Percentiles rank a stretch among this genome's conserved stretches.
phyloP scores from a whole-genome alignment of 441 rosid species.

The Metrosideros polymorpha region DNA sequence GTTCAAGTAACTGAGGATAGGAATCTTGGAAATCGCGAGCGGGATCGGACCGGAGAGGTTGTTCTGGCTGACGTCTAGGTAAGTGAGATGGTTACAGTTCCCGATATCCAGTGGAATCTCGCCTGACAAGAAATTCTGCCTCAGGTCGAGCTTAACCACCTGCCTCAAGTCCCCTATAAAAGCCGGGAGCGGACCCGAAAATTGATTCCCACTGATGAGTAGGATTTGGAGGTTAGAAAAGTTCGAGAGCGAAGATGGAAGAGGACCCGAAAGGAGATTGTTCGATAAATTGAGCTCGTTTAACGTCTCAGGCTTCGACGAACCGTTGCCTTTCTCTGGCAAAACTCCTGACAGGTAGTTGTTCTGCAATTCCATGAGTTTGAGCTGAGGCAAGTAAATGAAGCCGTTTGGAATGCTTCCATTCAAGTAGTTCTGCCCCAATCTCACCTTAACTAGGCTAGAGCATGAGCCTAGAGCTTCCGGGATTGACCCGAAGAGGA shows the following conservation, averaged over 20 bases:
- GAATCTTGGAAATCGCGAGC: slow-evolving; percentile 43
- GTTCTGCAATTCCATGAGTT: slow-evolving; percentile 71
- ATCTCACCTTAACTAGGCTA: slow-evolving; percentile 46
- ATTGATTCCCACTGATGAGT: slow-evolving; percentile 38
- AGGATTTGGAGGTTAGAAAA: slow-evolving; percentile 57
- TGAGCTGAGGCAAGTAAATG: slow-evolving; percentile 51
- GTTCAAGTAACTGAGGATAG: slow-evolving; percentile 59
- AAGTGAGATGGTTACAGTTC: slow-evolving; percentile 42
- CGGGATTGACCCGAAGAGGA: slow-evolving; percentile 73
- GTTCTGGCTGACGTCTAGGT: slow-evolving; percentile 79
- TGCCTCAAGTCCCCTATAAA: slow-evolving; percentile 49
- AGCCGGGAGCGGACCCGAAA: slow-evolving; percentile 48
- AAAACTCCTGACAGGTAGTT: slow-evolving; percentile 50
- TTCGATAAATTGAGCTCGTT: slow-evolving; percentile 63
- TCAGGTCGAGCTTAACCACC: slow-evolving; percentile 52
- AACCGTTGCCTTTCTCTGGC: slow-evolving; percentile 13
- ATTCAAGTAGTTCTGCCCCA: slow-evolving; percentile 70
- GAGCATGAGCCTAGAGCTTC: slow-evolving; percentile 62
- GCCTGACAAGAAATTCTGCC: slow-evolving; percentile 63
- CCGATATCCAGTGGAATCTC: slow-evolving; percentile 55
- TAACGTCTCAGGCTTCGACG: slow-evolving; percentile 22
- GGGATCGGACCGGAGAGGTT: slow-evolving; percentile 70
- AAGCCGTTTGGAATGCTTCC: slow-evolving; percentile 62
- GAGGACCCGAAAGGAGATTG: slow-evolving; percentile 52
- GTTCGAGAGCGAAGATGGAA: slow-evolving; percentile 60